Conservation (phyloP, 176 grass and related monocot species). For the Oryza glaberrima region DNA sequence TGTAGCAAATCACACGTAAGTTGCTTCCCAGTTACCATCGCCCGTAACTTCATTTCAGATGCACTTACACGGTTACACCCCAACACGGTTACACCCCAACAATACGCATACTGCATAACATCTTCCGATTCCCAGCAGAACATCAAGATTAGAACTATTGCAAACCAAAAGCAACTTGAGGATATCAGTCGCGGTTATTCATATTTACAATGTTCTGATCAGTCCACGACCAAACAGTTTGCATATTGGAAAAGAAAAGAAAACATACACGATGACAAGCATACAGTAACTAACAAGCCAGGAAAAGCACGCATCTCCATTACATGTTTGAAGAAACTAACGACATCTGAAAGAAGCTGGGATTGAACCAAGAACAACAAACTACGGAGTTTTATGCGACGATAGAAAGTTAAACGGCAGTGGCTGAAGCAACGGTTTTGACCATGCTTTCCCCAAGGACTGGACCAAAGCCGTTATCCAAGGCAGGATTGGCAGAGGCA, state of each 20-base stretch:
- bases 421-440: slow-evolving; percentile 42
- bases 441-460: slow-evolving; percentile 38
- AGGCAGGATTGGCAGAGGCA: slow-evolving; percentile 20
- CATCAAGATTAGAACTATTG: no score
- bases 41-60: no score
- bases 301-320: not conserved
- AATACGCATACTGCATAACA: no score
- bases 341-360: not conserved
- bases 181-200: not conserved
- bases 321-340: slow-evolving; percentile 2
- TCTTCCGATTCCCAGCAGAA: no score
- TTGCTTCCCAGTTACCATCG: no score
- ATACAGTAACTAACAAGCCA: slow-evolving; percentile 5
- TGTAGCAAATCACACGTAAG: no score
- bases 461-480: slow-evolving; percentile 40
- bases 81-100: no score
- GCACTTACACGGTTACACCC: no score
- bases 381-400: not conserved
- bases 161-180: not conserved
- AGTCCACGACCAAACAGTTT: slow-evolving; percentile 20
- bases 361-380: slow-evolving; percentile 23
- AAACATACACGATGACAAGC: not conserved
- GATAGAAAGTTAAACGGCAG: slow-evolving; percentile 46
- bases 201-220: slow-evolving; percentile 41
- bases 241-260: not conserved